Base-by-base conservation (phyloP, 2,329 filamentous ascomycete species). In the Paecilomyces variotii region DNA sequence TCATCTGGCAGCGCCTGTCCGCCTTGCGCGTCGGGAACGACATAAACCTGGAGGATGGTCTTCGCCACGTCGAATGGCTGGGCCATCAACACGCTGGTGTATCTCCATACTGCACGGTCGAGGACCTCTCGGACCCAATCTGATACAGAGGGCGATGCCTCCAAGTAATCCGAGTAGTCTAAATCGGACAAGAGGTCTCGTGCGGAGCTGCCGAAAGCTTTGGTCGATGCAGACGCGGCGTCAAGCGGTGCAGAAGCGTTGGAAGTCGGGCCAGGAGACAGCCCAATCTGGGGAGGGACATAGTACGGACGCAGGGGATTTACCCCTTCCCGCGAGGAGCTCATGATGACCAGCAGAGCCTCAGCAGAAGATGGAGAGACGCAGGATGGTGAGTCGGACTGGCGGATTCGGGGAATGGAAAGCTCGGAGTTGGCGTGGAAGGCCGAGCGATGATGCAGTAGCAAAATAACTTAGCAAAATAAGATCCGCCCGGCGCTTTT, bases 21-120 rank as follows among this genome's bases (percentile, higher is more conserved):
- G 45, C 71, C 70, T 30, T 72, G 67, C 26, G 70, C 71, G 57
- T 70, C 74, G 9, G 74, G 72, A 39, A 78, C 78, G 56, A 84
- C 76, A 63, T 84, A 85, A 56, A 91, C 85, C 76, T 99, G 94
- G 66, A 99, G 78, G 58, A 97, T 84, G 12, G 88, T 94, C 82
- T 97, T 97, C 69, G 93, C 91, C 59, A 97, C 92, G 79, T 97
- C 94, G 73, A 99, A 97, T 12, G 94, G 94, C 76, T 99, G 94
- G 57, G 91, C 89, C 71, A 96, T 87, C 68, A 97, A 75, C 26
- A 96, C 87, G 59, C 88, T 91, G 12, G 87, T 88, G 77, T 99
- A 99, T 71, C 94, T 93, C 87, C 92, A 95, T 73, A 96, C 72
- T 63, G 94, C 84, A 72, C 92, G 87, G 71, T 97, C 91, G 54